Conservation (phyloP, 1,284 basidiomycete species). For the Meripilus lineatus region DNA sequence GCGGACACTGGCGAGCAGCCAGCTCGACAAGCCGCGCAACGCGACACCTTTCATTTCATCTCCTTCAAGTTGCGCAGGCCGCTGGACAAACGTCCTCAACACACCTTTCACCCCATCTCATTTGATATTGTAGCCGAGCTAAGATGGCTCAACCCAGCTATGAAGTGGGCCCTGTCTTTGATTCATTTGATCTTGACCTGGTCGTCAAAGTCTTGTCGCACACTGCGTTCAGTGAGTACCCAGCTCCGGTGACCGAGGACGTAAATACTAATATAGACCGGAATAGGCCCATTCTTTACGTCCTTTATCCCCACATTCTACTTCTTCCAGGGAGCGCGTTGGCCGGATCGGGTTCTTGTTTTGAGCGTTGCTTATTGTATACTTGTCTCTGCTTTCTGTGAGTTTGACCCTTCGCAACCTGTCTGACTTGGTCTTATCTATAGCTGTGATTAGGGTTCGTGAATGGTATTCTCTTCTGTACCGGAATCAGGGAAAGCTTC, state of each 20-base stretch:
- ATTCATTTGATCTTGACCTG: constrained; percentile 68
- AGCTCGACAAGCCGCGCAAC: too few relatives aligned
- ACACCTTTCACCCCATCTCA: too few relatives aligned
- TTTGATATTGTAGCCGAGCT: too few relatives aligned
- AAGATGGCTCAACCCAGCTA: too few relatives aligned
- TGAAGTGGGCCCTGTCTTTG: constrained; percentile 43
- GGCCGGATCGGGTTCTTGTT: constrained; percentile 47
- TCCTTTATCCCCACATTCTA: constrained; percentile 74
- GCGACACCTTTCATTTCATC: too few relatives aligned
- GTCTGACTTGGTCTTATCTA: neutral
- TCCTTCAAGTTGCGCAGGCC: too few relatives aligned
- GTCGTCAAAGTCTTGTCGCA: constrained; percentile 70
- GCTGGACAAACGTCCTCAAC: too few relatives aligned
- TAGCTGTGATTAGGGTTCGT: constrained; percentile 46
- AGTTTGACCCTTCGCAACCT: constrained; percentile 26
- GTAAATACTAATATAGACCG: too few relatives aligned
- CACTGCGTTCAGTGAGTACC: constrained; percentile 68
- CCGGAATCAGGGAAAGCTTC: constrained; percentile 63
- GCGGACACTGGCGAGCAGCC: too few relatives aligned
- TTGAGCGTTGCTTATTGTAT: constrained; percentile 49
- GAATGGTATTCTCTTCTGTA: constrained; percentile 67
- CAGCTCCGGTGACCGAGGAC: too few relatives aligned
- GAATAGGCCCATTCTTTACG: constrained; percentile 74
- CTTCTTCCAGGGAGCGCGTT: constrained; percentile 58
- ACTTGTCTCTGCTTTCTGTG: constrained; percentile 59